phyloP scores from a whole-genome alignment of 306 rosid genomes.

The Dryas octopetala region DNA sequence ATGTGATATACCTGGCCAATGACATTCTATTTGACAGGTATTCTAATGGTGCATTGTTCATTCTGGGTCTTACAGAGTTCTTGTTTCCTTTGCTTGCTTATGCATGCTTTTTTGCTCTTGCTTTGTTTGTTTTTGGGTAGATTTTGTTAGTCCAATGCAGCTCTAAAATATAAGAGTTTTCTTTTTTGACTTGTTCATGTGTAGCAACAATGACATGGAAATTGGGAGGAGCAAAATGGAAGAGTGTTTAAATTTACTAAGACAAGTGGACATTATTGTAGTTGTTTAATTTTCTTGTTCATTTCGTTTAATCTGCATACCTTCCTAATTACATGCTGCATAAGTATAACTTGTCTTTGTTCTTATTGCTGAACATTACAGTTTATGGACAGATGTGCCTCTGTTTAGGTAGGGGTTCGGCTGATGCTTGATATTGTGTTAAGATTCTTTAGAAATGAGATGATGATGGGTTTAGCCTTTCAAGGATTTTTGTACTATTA shows the following conservation, averaged over 20 bases:
- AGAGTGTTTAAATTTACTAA: not conserved
- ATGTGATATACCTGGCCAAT: slow-evolving; percentile 83
- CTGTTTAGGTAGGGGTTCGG: not conserved
- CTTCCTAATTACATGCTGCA: not conserved
- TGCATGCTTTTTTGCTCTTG: not conserved
- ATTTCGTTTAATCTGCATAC: not conserved
- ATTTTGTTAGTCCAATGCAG: not conserved
- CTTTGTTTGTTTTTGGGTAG: not conserved
- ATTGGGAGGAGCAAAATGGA: not conserved
- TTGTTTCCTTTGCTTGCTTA: not conserved
- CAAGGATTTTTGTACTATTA: not conserved
- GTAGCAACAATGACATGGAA: not conserved
- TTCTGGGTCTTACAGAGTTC: not conserved
- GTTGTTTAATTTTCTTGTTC: not conserved
- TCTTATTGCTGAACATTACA: not conserved
- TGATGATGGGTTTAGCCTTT: not conserved
- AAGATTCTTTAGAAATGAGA: not conserved
- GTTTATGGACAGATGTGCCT: not conserved
- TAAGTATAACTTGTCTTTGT: not conserved
- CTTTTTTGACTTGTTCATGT: not conserved
- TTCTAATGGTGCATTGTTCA: not conserved
- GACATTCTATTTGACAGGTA: slow-evolving; percentile 96
- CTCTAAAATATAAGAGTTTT: not conserved
- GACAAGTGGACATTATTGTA: not conserved
- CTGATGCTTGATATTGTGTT: not conserved